Percentiles rank a stretch among this genome's conserved stretches.
These are phyloP conservation scores for Aspergillus pseudoglaucus DNA, from an alignment of 2,329 filamentous ascomycete genomes.

Conservation along the genomic window DNA sequence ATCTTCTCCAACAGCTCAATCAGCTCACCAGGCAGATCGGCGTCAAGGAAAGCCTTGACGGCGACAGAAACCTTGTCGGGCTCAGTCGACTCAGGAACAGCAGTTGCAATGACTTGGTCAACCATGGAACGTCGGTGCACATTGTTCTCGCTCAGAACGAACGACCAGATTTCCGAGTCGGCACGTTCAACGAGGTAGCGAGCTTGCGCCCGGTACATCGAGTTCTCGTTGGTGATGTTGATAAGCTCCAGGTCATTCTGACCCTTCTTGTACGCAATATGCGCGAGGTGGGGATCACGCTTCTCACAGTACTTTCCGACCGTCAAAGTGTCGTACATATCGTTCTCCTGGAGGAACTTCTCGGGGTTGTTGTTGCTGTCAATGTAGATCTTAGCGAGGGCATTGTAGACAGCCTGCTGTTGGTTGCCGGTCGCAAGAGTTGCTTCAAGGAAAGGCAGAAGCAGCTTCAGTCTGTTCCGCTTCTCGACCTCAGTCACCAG, in stretches of 20 bases:
- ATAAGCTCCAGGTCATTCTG: constrained; percentile 96
- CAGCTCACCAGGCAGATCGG: constrained; percentile 84
- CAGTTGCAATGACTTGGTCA: constrained; percentile 92
- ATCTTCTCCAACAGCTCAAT: constrained; percentile 99
- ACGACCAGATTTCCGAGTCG: constrained; percentile 86
- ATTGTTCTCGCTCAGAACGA: constrained; percentile 93
- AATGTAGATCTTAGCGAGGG: constrained; percentile 98
- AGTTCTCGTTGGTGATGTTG: constrained; percentile 97
- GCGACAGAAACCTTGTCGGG: constrained; percentile 92
- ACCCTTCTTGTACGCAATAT: constrained; percentile 91
- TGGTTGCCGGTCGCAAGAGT: constrained; percentile 85
- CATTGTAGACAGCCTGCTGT: constrained; percentile 95
- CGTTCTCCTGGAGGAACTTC: constrained; percentile 95
- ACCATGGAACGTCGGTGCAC: constrained; percentile 87
- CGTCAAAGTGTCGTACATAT: constrained; percentile 84
- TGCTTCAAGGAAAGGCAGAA: constrained; percentile 91
- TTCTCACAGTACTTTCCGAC: constrained; percentile 99
- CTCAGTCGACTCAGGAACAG: constrained; percentile 85
- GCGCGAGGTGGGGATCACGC: constrained; percentile 90
- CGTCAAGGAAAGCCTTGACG: constrained; percentile 84
- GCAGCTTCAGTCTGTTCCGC: constrained; percentile 88
- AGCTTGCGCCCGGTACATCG: constrained; percentile 99
- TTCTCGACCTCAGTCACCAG: constrained; percentile 92
- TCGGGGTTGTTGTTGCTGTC: constrained; percentile 98
- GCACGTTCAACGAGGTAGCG: constrained; percentile 88